Base-by-base conservation (phyloP, 805 yeast genomes). In the Ogataea pini region DNA sequence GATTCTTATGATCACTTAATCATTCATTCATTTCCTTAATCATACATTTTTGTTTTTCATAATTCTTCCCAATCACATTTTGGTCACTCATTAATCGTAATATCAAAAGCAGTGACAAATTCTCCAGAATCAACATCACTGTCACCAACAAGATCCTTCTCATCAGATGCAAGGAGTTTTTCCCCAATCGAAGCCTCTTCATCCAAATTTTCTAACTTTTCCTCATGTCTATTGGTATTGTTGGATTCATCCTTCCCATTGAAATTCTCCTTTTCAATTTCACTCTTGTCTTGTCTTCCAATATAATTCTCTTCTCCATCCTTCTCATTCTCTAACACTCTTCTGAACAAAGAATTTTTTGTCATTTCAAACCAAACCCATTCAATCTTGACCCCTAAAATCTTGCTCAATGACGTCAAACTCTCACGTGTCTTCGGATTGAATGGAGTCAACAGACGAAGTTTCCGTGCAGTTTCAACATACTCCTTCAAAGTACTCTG, bases 291-390 rank as follows among this genome's bases (percentile, higher is more conserved):
- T 7, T 39, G n/a, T n/a, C n/a, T n/a, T n/a, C n/a, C n/a, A n/a
- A n/a, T n/a, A n/a, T n/a, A n/a, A n/a, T n/a, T 24, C 32, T 20
- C 39, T 22, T 17, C 24, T 18, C 14, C 29, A 12, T 33, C 39
- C n/a, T 34, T 34, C 7, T 36, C 27, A 10, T 31, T 22, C 34
- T n/a, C 44, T 27, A 59, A 36, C 6, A 60, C 45, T 10, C 44
- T 50, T n/a, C 27, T 28, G 36, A 57, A 54, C 31, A 56, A 31
- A 6, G 52, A 62, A 38, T 72, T 70, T 41, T 79, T 70, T 46
- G 75, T 71, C 12, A 74, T 64, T 49, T 83, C 86, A 48, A 75
- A 75, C 73, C 82, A 74, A 31, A 77, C 63, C 80, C 82, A 78
- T 50, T 81, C 83, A 38, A 83, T 61, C 51, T 77, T 75, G 20